These are phyloP conservation scores for Candida verbasci DNA, from an alignment of 805 yeast species.

Conservation along the genomic window DNA sequence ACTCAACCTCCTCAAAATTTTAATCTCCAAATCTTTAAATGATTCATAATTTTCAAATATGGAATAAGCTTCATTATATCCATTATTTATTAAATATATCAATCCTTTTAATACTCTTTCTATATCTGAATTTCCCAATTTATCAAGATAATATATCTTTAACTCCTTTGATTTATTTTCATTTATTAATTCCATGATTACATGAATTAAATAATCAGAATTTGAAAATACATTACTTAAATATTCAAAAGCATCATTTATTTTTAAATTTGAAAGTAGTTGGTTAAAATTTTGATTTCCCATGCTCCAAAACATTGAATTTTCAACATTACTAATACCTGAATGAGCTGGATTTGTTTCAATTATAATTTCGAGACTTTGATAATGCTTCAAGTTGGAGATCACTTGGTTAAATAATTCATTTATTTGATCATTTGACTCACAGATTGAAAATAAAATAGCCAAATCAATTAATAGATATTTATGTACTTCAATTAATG, in stretches of 20 bases:
- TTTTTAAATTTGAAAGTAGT: constrained; percentile 14
- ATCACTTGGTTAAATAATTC: constrained; percentile 20
- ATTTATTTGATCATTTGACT: constrained; percentile 23
- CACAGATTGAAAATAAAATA: constrained; percentile 29
- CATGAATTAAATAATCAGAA: constrained; percentile 32
- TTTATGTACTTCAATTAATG: constrained; percentile 25
- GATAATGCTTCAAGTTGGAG: constrained; percentile 21
- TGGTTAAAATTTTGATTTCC: constrained; percentile 14
- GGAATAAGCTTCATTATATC: constrained; percentile 18
- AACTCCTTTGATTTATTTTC: constrained; percentile 37
- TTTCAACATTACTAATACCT: constrained; percentile 12
- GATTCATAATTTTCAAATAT: constrained; percentile 19
- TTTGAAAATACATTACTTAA: constrained; percentile 17
- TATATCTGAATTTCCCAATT: constrained; percentile 32
- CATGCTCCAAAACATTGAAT: constrained; percentile 30
- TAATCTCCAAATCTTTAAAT: constrained; percentile 10
- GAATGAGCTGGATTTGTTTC: constrained; percentile 19
- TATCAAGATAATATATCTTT: constrained; percentile 34
- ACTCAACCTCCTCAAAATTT: no score
- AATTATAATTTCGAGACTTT: constrained; percentile 17
- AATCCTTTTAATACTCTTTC: constrained; percentile 29
- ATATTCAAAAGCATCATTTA: constrained; percentile 25
- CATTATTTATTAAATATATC: constrained; percentile 26
- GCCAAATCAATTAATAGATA: constrained; percentile 23
- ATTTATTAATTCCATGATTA: constrained; percentile 25